Conservation (phyloP, 83 land plant genomes). For the Larix sibirica region DNA sequence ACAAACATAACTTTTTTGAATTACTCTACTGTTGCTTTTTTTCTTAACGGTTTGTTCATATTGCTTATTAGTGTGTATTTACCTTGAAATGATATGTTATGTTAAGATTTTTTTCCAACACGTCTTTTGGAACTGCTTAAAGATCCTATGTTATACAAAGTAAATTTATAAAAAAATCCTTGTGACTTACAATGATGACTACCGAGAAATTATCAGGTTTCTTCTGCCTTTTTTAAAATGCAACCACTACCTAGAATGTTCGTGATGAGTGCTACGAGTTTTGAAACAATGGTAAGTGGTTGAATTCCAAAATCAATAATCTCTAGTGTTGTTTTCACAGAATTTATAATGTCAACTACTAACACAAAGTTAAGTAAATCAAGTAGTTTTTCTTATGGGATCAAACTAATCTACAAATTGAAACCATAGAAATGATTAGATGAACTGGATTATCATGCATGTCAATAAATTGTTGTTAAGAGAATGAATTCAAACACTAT, state of each 20-base stretch:
- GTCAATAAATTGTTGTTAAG: background rate
- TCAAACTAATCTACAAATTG: constrained; percentile 3
- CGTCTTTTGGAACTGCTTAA: background rate
- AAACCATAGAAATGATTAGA: background rate
- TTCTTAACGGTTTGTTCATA: too few relatives aligned
- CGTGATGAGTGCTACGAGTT: background rate
- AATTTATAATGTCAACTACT: constrained; percentile 10
- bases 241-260: constrained; percentile 4
- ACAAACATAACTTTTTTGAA: too few relatives aligned
- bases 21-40: too few relatives aligned
- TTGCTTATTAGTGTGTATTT: too few relatives aligned
- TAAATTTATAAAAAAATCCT: background rate
- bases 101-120: background rate
- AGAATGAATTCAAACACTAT: background rate
- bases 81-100: background rate
- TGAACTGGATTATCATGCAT: background rate
- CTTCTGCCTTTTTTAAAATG: constrained; percentile 18
- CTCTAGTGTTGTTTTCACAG: background rate
- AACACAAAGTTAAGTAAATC: constrained; percentile 5
- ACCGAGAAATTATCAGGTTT: background rate
- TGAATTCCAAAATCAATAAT: background rate
- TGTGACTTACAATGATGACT: constrained; percentile 38
- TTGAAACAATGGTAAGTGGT: background rate
- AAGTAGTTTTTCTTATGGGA: background rate
- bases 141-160: background rate